A percentile compares a stretch with the other conserved stretches of the same genome.
These are phyloP conservation scores for Eucalyptus marginata DNA, from an alignment of 345 rosid species.

Conservation along the genomic window DNA sequence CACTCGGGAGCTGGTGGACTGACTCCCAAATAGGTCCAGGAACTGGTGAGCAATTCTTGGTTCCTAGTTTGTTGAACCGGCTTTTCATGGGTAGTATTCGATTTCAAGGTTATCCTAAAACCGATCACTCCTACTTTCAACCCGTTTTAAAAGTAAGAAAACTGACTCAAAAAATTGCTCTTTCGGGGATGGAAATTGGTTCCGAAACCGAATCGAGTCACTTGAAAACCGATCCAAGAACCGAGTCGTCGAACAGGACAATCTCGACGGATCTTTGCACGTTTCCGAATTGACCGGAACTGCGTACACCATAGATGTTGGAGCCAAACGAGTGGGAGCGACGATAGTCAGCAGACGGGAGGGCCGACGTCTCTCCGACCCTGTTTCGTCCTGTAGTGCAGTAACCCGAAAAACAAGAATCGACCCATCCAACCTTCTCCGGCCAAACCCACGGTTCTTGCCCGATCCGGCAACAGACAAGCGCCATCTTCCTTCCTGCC, in stretches of 20 bases:
- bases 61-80: accelerated
- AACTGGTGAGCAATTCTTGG: too few species aligned
- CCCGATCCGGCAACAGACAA: not conserved
- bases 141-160: not conserved
- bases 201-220: not conserved
- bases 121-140: too few species aligned
- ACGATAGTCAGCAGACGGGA: not conserved
- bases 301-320: not conserved
- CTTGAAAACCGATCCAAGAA: not conserved
- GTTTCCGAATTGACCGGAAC: not conserved
- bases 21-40: not conserved
- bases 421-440: not conserved
- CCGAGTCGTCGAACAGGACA: not conserved
- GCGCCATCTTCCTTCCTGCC: not conserved
- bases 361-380: not conserved
- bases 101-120: too few species aligned
- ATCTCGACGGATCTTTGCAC: not conserved
- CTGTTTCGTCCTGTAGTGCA: not conserved
- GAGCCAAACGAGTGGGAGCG: not conserved
- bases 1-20: not conserved
- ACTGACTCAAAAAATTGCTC: not conserved
- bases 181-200: accelerated
- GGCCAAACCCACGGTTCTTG: not conserved
- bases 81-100: accelerated
- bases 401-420: not conserved